These are phyloP conservation scores for Collybia mongolica DNA, from an alignment of 768 basidiomycete species.

Conservation along the genomic window DNA sequence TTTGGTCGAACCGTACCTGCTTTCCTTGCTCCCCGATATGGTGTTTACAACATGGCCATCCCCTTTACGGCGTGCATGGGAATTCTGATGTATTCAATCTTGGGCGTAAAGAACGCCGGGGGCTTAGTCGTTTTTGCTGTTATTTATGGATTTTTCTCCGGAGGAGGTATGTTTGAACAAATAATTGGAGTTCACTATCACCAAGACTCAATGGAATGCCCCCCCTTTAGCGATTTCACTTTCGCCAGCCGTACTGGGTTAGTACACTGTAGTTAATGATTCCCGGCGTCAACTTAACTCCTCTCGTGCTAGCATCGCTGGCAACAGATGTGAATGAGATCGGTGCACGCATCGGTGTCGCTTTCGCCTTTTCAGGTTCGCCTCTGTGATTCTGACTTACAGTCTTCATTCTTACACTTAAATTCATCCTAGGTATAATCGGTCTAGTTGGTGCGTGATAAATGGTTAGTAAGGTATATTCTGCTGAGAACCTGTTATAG, in stretches of 20 bases:
- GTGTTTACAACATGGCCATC: slow-evolving; percentile 25
- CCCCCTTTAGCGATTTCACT: slow-evolving; percentile 15
- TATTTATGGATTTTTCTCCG: slow-evolving; percentile 37
- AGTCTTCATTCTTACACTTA: background rate
- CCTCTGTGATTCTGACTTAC: slow-evolving; percentile 5
- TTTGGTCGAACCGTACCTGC: slow-evolving; percentile 24
- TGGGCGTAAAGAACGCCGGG: slow-evolving; percentile 20
- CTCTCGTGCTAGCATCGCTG: slow-evolving; percentile 22
- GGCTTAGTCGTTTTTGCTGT: slow-evolving; percentile 28
- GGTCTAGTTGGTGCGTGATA: slow-evolving; percentile 33
- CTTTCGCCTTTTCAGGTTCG: slow-evolving; percentile 39
- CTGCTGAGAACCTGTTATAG: slow-evolving; percentile 16
- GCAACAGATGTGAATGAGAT: slow-evolving; percentile 39
- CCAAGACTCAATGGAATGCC: background rate
- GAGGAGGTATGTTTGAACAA: slow-evolving; percentile 6
- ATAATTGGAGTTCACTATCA: background rate
- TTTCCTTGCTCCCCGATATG: slow-evolving; percentile 24
- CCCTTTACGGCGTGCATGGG: slow-evolving; percentile 18
- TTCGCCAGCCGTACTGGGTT: slow-evolving; percentile 28
- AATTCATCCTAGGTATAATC: slow-evolving; percentile 15
- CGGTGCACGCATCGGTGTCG: slow-evolving; percentile 45
- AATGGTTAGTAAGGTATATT: background rate
- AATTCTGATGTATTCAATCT: slow-evolving; percentile 25
- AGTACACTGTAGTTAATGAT: background rate
- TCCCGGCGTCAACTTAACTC: background rate